Conservation (phyloP, 805 yeast species). For the Yarrowia phangngaensis region DNA sequence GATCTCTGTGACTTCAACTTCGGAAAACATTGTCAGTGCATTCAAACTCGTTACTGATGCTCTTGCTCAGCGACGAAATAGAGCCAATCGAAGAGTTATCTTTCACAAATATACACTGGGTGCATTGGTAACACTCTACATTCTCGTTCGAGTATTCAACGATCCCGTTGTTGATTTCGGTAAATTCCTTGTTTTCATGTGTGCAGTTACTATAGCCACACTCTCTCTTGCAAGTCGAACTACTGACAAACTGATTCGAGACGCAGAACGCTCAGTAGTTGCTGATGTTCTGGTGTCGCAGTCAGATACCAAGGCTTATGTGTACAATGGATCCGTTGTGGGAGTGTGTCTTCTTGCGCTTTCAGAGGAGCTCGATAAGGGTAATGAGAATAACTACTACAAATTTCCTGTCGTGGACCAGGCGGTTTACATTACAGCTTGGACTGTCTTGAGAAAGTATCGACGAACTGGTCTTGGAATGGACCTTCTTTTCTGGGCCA, state of each 20-base stretch:
- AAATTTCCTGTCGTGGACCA: slow-evolving; percentile 25
- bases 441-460: slow-evolving; percentile 27
- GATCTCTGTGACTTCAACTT: slow-evolving; percentile 25
- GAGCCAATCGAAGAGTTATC: slow-evolving; percentile 24
- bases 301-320: slow-evolving; percentile 25
- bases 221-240: slow-evolving; percentile 24
- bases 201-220: slow-evolving; percentile 28
- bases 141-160: slow-evolving; percentile 9
- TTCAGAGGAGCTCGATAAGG: slow-evolving; percentile 15
- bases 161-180: slow-evolving; percentile 26
- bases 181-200: slow-evolving; percentile 7
- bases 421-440: slow-evolving; percentile 21
- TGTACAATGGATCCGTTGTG: slow-evolving; percentile 28
- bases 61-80: slow-evolving; percentile 28
- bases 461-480: slow-evolving; percentile 26
- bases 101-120: slow-evolving; percentile 25
- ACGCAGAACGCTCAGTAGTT: slow-evolving; percentile 27
- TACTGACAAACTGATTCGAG: slow-evolving; percentile 24
- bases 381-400: slow-evolving; percentile 23
- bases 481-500: slow-evolving; percentile 27
- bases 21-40: slow-evolving; percentile 10
- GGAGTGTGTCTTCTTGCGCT: slow-evolving; percentile 23
- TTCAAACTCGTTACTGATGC: slow-evolving; percentile 28
- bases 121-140: slow-evolving; percentile 2
- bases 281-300: slow-evolving; percentile 21